phyloP scores from a whole-genome alignment of 2,329 filamentous ascomycete genomes.

The Trichoderma citrinoviride region DNA sequence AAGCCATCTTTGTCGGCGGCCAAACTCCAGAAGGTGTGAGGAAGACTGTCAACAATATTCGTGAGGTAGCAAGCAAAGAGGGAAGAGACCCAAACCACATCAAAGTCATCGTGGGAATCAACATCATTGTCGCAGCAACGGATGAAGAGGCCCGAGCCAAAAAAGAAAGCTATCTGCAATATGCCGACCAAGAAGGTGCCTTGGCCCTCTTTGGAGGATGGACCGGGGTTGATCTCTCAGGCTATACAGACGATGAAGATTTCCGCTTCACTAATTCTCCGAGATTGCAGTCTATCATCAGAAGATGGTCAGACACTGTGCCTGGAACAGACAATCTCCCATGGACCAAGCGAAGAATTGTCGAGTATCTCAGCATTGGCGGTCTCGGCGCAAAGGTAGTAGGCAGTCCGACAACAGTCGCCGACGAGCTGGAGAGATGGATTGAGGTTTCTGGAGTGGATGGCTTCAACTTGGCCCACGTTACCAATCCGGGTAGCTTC shows the following conservation, averaged over 20 bases:
- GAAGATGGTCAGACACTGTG: slow-evolving; percentile 24
- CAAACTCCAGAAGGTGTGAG: slow-evolving; percentile 12
- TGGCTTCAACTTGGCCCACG: slow-evolving; percentile 43
- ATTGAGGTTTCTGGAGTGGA: slow-evolving; percentile 34
- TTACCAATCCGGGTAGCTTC: slow-evolving; percentile 53
- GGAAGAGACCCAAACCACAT: slow-evolving; percentile 13
- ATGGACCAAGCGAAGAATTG: slow-evolving; percentile 56
- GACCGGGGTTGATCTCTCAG: slow-evolving; percentile 16
- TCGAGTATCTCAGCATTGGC: slow-evolving; percentile 53
- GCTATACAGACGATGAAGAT: slow-evolving; percentile 17
- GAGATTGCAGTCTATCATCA: slow-evolving; percentile 21
- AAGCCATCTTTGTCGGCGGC: slow-evolving; percentile 18
- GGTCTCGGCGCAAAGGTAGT: slow-evolving; percentile 48
- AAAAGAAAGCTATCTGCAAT: slow-evolving; percentile 13
- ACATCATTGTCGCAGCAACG: slow-evolving; percentile 16
- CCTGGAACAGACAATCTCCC: slow-evolving; percentile 30
- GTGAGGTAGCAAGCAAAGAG: not conserved
- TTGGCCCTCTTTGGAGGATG: slow-evolving; percentile 18
- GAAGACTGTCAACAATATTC: slow-evolving; percentile 18
- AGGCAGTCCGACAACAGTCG: slow-evolving; percentile 44
- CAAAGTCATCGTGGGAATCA: slow-evolving; percentile 16
- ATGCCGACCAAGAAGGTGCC: slow-evolving; percentile 17
- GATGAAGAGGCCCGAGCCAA: slow-evolving; percentile 17
- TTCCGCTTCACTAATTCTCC: slow-evolving; percentile 14
- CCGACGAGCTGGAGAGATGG: slow-evolving; percentile 49